phyloP scores from a whole-genome alignment of 1,139 yeast species.

The Petasospora rhodanensis region DNA sequence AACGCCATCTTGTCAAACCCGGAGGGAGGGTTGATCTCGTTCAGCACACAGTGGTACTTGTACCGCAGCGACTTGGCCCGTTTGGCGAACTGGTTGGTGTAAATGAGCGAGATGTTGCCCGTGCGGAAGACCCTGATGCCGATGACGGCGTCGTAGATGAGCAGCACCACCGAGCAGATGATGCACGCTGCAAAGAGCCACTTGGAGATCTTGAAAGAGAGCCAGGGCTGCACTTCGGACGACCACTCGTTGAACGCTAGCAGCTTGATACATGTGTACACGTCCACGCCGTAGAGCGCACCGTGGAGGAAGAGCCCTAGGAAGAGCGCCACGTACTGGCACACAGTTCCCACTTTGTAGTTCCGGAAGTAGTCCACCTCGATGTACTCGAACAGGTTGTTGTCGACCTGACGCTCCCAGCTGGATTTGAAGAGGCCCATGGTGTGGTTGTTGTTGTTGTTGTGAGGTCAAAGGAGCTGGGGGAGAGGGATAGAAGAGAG shows the following conservation, averaged over 20 bases:
- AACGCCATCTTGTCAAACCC: slow-evolving; percentile 67
- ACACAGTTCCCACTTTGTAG: slow-evolving; percentile 46
- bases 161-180: slow-evolving; percentile 59
- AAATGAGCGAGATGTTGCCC: slow-evolving; percentile 64
- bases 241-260: slow-evolving; percentile 79
- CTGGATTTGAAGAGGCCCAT: slow-evolving; percentile 19
- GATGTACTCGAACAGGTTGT: slow-evolving; percentile 27
- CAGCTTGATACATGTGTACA: slow-evolving; percentile 74
- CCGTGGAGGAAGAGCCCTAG: slow-evolving; percentile 47
- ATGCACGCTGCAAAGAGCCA: slow-evolving; percentile 87
- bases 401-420: slow-evolving; percentile 18
- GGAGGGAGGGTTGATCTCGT: slow-evolving; percentile 59
- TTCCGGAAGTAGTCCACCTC: slow-evolving; percentile 50
- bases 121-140: slow-evolving; percentile 59
- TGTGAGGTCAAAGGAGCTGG: too few species aligned
- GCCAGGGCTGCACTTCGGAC: slow-evolving; percentile 47
- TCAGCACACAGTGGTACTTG: slow-evolving; percentile 68
- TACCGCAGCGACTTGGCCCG: slow-evolving; percentile 54
- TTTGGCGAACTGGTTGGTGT: slow-evolving; percentile 63
- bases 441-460: too few species aligned
- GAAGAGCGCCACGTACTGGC: slow-evolving; percentile 51
- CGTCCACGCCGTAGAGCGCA: slow-evolving; percentile 64
- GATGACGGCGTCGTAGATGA: slow-evolving; percentile 54
- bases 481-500: too few species aligned
- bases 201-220: slow-evolving; percentile 60